Evolutionary conservation across 495 filamentous ascomycete species (phyloP), one percentile per base, ranked within the genome.

Genomic region (Bryoglossum gracile): DNA sequence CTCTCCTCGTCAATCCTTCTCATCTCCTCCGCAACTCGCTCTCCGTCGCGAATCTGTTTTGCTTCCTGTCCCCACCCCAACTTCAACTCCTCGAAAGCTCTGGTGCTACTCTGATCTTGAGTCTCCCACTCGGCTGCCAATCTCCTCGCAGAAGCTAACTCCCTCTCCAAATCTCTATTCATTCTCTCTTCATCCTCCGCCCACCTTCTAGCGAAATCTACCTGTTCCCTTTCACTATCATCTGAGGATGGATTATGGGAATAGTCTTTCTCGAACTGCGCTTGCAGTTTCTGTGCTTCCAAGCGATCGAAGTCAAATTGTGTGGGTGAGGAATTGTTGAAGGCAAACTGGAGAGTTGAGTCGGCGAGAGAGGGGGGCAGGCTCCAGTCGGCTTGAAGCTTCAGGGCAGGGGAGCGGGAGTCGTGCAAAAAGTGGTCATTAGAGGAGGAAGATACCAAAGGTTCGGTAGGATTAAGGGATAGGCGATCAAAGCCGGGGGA

Each of bases 111-210:
- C 21, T 8, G 35, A 49, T 49, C 37, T 21, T 49, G 22, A 1
- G 35, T 36, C 25, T 49, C 46, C 46, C 46, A 48, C 19, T 48
- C 34, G 16, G 4, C 11, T 17, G 30, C 28, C 22, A 48, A 11
- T 6, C 45, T 18, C 22, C 22, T 25, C 19, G 45, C 33, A 9
- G 14, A 33, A 9, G 6, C 33, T 11, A 39, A 14, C 18, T 38
- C 33, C 0, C 2, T 13, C 9, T 39, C 34, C 10, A 48, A 14
- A 40, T 39, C 13, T 13, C 10, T 6, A 13, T 4, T 5, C 30
- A 8, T 25, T 22, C 34, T 28, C 14, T 26, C 33, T 16, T 39
- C n/a, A 28, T 38, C 6, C 2, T 18, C 4, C 34, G 26, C 14
- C 16, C 23, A 4, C 3, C 13, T 21, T 11, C 34, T 35, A 18